phyloP scores from a whole-genome alignment of 75 land plant species.

The Picea glauca region DNA sequence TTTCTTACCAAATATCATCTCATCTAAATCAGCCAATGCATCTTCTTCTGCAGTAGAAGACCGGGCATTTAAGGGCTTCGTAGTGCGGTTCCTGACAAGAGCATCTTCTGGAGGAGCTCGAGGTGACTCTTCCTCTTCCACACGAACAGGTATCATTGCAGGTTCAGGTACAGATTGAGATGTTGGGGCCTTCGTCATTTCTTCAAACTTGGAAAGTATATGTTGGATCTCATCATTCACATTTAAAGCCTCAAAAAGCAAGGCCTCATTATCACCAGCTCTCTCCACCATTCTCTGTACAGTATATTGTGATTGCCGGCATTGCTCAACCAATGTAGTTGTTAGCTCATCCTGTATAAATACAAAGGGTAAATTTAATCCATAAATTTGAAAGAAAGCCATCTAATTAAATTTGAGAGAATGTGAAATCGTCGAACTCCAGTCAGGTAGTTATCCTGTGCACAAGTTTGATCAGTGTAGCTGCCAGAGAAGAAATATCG shows the following conservation, averaged over 20 bases:
- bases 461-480: no score
- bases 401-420: not conserved
- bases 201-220: conserved; percentile 77
- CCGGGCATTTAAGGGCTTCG: conserved; percentile 33
- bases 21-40: conserved; percentile 90
- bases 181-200: conserved; percentile 43
- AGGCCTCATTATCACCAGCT: conserved; percentile 77
- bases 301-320: conserved; percentile 66
- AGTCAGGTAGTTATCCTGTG: no score
- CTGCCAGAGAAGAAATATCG: no score
- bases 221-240: conserved; percentile 93
- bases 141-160: conserved; percentile 75
- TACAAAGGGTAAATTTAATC: not conserved
- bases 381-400: not conserved
- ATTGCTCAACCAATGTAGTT: conserved; percentile 81
- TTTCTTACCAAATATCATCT: conserved; percentile 92
- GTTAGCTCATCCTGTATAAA: conserved; percentile 76
- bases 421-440: no score
- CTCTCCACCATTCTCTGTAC: conserved; percentile 83
- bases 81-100: conserved; percentile 56
- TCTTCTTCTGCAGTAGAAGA: conserved; percentile 48
- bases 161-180: conserved; percentile 51
- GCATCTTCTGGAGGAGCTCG: conserved; percentile 48
- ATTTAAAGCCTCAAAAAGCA: conserved; percentile 86
- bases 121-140: conserved; percentile 74